phyloP scores from a whole-genome alignment of 225 moss, liverwort and hornwort genomes.

The Neckera pumila region DNA sequence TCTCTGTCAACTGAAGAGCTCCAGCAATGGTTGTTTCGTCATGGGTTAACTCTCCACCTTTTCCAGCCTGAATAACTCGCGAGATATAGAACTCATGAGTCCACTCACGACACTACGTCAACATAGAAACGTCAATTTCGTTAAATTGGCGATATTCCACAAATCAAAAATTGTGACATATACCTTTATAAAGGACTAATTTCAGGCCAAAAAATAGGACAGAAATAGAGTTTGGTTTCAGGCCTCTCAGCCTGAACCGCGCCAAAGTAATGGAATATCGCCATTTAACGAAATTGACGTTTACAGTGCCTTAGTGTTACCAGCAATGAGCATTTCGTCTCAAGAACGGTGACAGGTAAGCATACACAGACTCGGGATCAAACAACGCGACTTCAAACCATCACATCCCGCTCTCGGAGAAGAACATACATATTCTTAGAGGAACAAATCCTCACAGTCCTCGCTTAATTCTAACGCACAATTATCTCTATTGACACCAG shows the following conservation, averaged over 20 bases:
- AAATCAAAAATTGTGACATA: background rate
- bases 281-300: background rate
- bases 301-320: background rate
- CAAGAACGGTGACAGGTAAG: background rate
- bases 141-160: background rate
- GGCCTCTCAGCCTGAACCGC: background rate
- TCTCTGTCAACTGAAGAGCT: constrained; percentile 81
- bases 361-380: background rate
- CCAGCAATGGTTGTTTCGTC: constrained; percentile 96
- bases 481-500: background rate
- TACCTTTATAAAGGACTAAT: background rate
- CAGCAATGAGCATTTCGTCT: background rate
- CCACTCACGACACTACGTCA: background rate
- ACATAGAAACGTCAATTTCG: background rate
- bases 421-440: background rate
- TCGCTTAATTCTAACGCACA: background rate
- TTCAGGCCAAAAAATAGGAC: background rate
- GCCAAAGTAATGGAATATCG: background rate
- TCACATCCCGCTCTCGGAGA: background rate
- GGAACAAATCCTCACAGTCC: background rate
- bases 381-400: background rate
- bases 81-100: background rate
- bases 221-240: background rate
- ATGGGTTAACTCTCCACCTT: constrained; percentile 89
- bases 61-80: constrained; percentile 61